Percentiles rank a stretch among this genome's conserved stretches.
Evolutionary conservation across 352 stramenopile genomes (phyloP).

Genomic region (Phytophthora hibernalis): DNA sequence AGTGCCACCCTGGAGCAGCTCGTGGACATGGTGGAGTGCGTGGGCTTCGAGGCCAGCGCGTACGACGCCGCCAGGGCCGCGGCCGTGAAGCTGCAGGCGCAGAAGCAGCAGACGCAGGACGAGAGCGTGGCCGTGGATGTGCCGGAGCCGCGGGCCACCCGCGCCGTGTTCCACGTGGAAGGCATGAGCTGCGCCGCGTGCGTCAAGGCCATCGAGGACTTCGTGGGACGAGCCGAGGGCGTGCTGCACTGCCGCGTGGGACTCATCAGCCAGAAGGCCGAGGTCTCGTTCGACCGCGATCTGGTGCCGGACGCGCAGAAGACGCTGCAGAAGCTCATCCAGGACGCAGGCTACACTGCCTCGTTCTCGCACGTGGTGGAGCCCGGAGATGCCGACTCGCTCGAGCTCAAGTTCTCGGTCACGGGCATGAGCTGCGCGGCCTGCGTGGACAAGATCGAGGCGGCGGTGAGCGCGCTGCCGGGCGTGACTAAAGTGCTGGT

Average conservation of each 20-base stretch:
- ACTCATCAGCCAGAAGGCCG: conserved; percentile 87
- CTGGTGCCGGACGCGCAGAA: conserved; percentile 63
- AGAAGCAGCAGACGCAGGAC: conserved; percentile 31
- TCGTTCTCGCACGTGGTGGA: conserved; percentile 84
- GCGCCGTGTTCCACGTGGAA: conserved; percentile 84
- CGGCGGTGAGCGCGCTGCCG: conserved; percentile 60
- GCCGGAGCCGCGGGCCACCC: conserved; percentile 49
- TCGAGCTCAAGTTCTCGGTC: conserved; percentile 84
- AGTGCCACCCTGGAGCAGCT: conserved; percentile 69
- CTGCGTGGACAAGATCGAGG: conserved; percentile 76
- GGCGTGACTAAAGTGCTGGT: conserved; percentile 82
- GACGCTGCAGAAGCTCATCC: conserved; percentile 64
- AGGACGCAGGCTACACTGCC: conserved; percentile 43
- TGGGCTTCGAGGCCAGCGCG: conserved; percentile 65
- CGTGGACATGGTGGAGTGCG: conserved; percentile 81
- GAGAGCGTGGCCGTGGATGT: conserved; percentile 37
- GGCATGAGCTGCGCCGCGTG: conserved; percentile 89
- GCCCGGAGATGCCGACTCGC: conserved; percentile 74
- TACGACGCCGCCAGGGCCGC: conserved; percentile 67
- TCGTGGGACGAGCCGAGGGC: conserved; percentile 62
- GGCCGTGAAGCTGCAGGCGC: conserved; percentile 54
- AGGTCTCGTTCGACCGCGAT: conserved; percentile 81
- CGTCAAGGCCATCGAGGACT: conserved; percentile 89
- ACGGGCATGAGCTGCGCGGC: conserved; percentile 69
- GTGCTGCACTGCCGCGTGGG: conserved; percentile 84